These are phyloP conservation scores for Monilinia vaccinii-corymbosi DNA, from an alignment of 2,329 filamentous ascomycete species.

Conservation along the genomic window DNA sequence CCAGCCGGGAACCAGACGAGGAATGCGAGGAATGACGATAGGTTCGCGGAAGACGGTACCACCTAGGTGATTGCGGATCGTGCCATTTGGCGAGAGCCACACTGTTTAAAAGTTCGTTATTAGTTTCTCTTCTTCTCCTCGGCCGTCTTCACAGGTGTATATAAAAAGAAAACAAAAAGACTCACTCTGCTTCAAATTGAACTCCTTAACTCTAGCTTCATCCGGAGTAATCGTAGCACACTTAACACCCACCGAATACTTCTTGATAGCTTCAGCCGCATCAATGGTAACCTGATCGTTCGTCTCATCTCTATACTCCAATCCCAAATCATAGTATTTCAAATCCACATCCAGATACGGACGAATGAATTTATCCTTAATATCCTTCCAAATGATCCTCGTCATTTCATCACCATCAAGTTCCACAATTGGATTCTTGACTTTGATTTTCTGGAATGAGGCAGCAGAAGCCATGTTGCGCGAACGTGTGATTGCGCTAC, in stretches of 20 bases:
- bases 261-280: constrained; percentile 94
- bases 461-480: constrained; percentile 45
- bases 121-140: constrained; percentile 9
- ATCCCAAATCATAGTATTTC: constrained; percentile 94
- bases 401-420: constrained; percentile 96
- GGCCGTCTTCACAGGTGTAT: background rate
- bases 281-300: constrained; percentile 94
- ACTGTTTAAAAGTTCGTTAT: constrained; percentile 43
- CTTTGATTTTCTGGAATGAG: constrained; percentile 79
- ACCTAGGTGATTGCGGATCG: constrained; percentile 64
- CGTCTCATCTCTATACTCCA: constrained; percentile 92
- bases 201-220: constrained; percentile 92
- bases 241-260: constrained; percentile 98
- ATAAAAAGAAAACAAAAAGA: background rate
- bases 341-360: constrained; percentile 95
- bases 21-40: constrained; percentile 90
- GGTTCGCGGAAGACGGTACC: constrained; percentile 99
- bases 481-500: constrained; percentile 26
- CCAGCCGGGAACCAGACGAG: constrained; percentile 92
- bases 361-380: constrained; percentile 98
- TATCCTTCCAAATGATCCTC: constrained; percentile 96
- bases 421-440: constrained; percentile 98
- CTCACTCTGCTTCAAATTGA: constrained; percentile 95
- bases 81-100: constrained; percentile 98
- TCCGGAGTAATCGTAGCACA: constrained; percentile 99